Conservation (phyloP, 2,329 filamentous ascomycete species). For the Aureobasidium leucospermi region DNA sequence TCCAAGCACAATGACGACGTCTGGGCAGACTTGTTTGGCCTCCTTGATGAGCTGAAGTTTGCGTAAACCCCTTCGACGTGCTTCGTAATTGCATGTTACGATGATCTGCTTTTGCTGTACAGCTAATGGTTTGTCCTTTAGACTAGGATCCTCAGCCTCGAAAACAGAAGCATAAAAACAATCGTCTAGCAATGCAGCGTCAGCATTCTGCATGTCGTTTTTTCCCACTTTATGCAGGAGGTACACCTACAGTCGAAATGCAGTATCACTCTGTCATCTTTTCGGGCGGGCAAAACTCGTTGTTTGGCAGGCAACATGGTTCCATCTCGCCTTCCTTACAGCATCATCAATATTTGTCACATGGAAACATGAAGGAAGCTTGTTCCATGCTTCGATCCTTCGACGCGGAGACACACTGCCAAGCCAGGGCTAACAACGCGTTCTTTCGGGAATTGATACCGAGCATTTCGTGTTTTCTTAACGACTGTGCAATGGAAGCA, state of each 20-base stretch:
- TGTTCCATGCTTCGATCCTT: neutral
- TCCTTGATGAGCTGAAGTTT: conserved; percentile 84
- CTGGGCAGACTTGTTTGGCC: conserved; percentile 71
- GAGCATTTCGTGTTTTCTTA: neutral
- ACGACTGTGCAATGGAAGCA: no score
- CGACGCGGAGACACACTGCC: neutral
- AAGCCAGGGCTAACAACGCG: neutral
- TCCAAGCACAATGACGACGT: conserved; percentile 76
- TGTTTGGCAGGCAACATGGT: neutral
- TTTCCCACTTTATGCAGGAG: conserved; percentile 8
- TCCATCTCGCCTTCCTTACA: neutral
- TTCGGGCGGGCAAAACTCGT: conserved; percentile 30
- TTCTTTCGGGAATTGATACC: neutral
- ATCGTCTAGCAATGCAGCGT: conserved; percentile 46
- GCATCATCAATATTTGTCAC: neutral
- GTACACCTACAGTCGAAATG: conserved; percentile 58
- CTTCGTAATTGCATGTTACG: conserved; percentile 91
- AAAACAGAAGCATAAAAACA: conserved; percentile 94
- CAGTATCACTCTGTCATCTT: conserved; percentile 63
- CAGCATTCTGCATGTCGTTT: neutral
- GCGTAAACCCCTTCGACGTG: conserved; percentile 59
- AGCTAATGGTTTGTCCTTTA: conserved; percentile 68
- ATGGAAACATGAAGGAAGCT: neutral
- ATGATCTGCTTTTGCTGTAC: conserved; percentile 91
- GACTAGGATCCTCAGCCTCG: conserved; percentile 67